A percentile compares a stretch with the other conserved stretches of the same genome.
Evolutionary conservation across 371 early-diverging fungal species (phyloP).

Genomic region (Zychaea mexicana): DNA sequence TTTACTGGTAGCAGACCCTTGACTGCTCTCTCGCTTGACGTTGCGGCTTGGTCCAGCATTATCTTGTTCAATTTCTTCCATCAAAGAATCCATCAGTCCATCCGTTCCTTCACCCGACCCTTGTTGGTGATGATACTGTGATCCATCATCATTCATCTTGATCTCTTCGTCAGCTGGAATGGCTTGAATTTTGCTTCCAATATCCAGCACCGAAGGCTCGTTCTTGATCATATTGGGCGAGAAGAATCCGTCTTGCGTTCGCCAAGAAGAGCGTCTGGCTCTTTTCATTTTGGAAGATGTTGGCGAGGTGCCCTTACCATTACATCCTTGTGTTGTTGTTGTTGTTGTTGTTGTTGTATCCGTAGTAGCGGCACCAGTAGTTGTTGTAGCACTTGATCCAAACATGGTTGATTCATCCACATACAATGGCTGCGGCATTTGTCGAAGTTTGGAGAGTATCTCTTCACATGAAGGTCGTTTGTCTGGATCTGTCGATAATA

Average conservation of each 20-base stretch:
- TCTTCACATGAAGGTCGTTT: constrained; percentile 71
- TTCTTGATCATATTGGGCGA: background rate
- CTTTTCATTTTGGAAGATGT: background rate
- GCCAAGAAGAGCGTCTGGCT: constrained; percentile 3
- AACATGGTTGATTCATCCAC: background rate
- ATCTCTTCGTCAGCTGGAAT: constrained; percentile 6
- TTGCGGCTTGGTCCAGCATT: background rate
- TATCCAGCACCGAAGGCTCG: constrained; percentile 8
- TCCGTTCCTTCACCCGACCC: background rate
- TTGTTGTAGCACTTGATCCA: background rate
- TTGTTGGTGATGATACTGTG: background rate
- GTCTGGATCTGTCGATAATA: constrained; percentile 60
- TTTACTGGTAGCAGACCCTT: background rate
- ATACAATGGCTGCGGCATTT: background rate
- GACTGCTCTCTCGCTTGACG: background rate
- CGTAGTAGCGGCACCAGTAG: background rate
- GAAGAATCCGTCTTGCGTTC: background rate
- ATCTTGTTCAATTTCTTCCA: background rate
- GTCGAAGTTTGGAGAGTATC: constrained; percentile 36
- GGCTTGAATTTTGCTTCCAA: constrained; percentile 4
- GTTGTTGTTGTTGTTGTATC: background rate
- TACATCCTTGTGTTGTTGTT: background rate
- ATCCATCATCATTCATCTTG: background rate
- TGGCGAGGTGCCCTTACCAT: background rate
- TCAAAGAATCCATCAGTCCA: background rate